Percentiles rank a stretch among this genome's conserved stretches.
These are phyloP conservation scores for Cicer yamashitae DNA, from an alignment of 306 rosid genomes.

Conservation along the genomic window DNA sequence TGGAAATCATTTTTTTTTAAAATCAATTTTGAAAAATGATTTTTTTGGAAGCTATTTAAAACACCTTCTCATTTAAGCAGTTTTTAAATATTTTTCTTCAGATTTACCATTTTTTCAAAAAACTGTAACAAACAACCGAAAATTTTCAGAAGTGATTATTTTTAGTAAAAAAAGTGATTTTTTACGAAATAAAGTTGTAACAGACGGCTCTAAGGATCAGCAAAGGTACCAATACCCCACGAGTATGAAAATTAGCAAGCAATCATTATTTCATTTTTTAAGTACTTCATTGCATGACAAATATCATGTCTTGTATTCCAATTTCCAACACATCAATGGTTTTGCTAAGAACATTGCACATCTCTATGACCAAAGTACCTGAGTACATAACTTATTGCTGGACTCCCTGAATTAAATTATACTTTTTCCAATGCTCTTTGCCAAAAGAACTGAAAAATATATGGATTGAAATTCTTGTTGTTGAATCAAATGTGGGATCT, in stretches of 20 bases:
- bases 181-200: too few species aligned
- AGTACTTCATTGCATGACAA: background rate
- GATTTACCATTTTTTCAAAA: too few species aligned
- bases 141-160: too few species aligned
- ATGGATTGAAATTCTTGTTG: background rate
- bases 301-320: background rate
- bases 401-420: constrained; percentile 16
- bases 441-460: background rate
- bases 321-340: constrained; percentile 3
- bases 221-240: background rate
- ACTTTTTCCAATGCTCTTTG: background rate
- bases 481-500: constrained; percentile 31
- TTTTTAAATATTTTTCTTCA: too few species aligned
- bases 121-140: too few species aligned
- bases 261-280: background rate
- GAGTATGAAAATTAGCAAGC: background rate
- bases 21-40: too few species aligned
- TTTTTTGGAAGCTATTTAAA: too few species aligned
- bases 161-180: too few species aligned
- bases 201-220: background rate
- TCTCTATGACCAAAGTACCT: background rate
- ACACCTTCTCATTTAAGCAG: too few species aligned
- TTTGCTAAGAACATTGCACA: background rate
- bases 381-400: constrained; percentile 1
- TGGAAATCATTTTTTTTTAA: too few species aligned